Evolutionary conservation across 1,284 basidiomycete species (phyloP).

Genomic region (Leucoagaricus sp.): DNA sequence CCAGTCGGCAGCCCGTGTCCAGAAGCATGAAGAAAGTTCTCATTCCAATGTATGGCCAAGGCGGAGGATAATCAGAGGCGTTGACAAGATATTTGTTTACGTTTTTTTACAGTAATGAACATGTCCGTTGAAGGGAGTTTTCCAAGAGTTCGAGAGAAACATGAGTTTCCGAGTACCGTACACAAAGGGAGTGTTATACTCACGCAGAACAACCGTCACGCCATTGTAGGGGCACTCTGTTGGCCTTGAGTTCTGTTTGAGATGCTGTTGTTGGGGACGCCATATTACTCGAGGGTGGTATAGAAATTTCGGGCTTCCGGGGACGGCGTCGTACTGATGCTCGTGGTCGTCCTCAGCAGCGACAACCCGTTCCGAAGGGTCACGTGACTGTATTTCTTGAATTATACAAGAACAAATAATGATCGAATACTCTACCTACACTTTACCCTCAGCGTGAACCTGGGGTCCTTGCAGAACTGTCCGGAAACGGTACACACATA

Average conservation of each 20-base stretch:
- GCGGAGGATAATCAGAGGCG: too few relatives aligned
- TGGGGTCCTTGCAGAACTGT: too few relatives aligned
- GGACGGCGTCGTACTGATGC: background rate
- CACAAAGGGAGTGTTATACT: conserved; percentile 22
- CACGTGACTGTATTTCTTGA: too few relatives aligned
- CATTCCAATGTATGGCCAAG: too few relatives aligned
- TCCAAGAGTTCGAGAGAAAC: too few relatives aligned
- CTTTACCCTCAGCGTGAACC: too few relatives aligned
- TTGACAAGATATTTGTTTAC: too few relatives aligned
- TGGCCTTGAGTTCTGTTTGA: conserved; percentile 78
- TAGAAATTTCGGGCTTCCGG: too few relatives aligned
- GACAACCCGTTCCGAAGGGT: background rate
- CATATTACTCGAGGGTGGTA: conserved; percentile 39
- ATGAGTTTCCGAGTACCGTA: conserved; percentile 2
- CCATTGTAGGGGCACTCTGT: conserved; percentile 81
- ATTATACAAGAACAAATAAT: background rate
- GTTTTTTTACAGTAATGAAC: too few relatives aligned
- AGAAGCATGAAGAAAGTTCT: too few relatives aligned
- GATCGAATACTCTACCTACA: background rate
- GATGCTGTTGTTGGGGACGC: conserved; percentile 78
- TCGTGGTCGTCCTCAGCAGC: background rate
- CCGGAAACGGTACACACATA: too few relatives aligned
- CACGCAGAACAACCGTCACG: conserved; percentile 94
- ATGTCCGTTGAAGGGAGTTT: too few relatives aligned
- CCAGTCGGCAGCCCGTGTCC: background rate